Evolutionary conservation across 108 stramenopile species (phyloP).

Genomic region (Cyclotella kingstonii): DNA sequence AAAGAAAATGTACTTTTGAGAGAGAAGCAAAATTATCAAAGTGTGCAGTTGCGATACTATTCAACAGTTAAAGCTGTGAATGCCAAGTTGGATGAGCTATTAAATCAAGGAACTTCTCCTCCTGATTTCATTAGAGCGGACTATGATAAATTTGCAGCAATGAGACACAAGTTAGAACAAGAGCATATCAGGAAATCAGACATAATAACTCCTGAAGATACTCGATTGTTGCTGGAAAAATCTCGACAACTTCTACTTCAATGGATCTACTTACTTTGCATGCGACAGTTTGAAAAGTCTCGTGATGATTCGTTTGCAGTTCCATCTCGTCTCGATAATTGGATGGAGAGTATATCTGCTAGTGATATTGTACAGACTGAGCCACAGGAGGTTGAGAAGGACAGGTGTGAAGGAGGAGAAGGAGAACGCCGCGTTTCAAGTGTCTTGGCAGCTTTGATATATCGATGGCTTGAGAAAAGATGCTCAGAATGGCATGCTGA

Average conservation of each 20-base stretch:
- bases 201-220: slow-evolving; percentile 6
- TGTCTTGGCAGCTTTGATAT: slow-evolving; percentile 57
- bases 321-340: slow-evolving; percentile 21
- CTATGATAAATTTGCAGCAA: slow-evolving; percentile 4
- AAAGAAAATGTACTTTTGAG: slow-evolving; percentile 9
- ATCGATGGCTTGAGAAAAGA: slow-evolving; percentile 60
- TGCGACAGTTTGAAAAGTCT: slow-evolving; percentile 16
- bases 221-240: slow-evolving; percentile 6
- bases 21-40: slow-evolving; percentile 10
- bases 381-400: background rate
- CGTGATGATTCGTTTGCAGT: slow-evolving; percentile 4
- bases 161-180: slow-evolving; percentile 2
- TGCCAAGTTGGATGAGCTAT: slow-evolving; percentile 1
- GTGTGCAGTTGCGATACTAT: background rate
- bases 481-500: slow-evolving; percentile 81
- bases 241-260: slow-evolving; percentile 21
- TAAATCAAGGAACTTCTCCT: slow-evolving; percentile 4
- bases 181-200: background rate
- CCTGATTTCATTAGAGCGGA: slow-evolving; percentile 4
- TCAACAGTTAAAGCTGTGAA: slow-evolving; percentile 10
- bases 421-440: slow-evolving; percentile 57
- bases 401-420: slow-evolving; percentile 32
- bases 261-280: slow-evolving; percentile 29
- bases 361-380: background rate
- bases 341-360: slow-evolving; percentile 19